phyloP scores from a whole-genome alignment of 768 basidiomycete genomes.

The Macrocybe gigantea region DNA sequence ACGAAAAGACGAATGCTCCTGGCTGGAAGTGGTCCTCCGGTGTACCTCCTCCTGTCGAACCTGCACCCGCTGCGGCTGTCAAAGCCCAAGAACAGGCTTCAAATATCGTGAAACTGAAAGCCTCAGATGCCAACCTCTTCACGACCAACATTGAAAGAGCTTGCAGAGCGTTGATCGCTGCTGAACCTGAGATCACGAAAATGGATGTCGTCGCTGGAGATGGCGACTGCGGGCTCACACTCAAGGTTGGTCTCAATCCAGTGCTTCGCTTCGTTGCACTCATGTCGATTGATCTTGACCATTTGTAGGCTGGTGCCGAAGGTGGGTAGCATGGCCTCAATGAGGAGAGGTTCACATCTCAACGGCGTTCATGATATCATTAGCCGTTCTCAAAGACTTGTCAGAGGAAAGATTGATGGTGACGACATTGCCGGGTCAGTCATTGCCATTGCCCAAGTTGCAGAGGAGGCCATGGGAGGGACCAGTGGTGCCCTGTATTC shows the following conservation, averaged over 20 bases:
- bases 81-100: constrained; percentile 3
- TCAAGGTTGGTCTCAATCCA: constrained; percentile 28
- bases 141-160: constrained; percentile 48
- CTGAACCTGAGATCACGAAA: constrained; percentile 85
- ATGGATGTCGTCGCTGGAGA: constrained; percentile 94
- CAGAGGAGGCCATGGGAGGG: constrained; percentile 86
- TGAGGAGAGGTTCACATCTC: no score
- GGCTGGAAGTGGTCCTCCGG: constrained; percentile 82
- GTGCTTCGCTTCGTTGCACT: background rate
- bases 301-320: constrained; percentile 58
- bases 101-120: constrained; percentile 14
- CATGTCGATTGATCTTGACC: background rate
- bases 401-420: constrained; percentile 48
- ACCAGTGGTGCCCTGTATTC: constrained; percentile 90
- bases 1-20: constrained; percentile 60
- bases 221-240: constrained; percentile 57
- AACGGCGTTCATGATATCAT: background rate
- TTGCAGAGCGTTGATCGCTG: constrained; percentile 60
- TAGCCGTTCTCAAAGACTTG: constrained; percentile 60
- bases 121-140: constrained; percentile 45
- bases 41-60: constrained; percentile 26
- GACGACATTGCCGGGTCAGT: constrained; percentile 59
- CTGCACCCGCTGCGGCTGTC: constrained; percentile 11
- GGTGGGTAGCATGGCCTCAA: constrained; percentile 30
- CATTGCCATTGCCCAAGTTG: constrained; percentile 63